Evolutionary conservation across 2,329 filamentous ascomycete genomes (phyloP).

Genomic region (Microdochium trichocladiopsis): DNA sequence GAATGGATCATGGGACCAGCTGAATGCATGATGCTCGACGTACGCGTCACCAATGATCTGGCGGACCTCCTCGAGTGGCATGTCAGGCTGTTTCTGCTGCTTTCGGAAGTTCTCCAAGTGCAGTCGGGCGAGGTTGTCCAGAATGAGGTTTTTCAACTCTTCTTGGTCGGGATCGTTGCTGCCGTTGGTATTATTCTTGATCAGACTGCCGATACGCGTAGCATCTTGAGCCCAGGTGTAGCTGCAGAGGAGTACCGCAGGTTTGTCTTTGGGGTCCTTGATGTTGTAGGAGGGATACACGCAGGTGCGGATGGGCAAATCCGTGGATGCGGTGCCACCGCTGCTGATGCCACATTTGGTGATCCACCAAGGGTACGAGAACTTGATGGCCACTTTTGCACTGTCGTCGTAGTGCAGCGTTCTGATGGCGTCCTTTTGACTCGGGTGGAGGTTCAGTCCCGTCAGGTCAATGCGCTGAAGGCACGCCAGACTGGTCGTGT

Average conservation of each 20-base stretch:
- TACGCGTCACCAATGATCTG: conserved; percentile 2
- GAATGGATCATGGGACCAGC: conserved; percentile 26
- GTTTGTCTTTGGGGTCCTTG: conserved; percentile 3
- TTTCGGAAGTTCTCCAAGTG: no score
- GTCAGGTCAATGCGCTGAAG: conserved; percentile 8
- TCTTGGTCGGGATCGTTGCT: no score
- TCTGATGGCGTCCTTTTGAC: conserved; percentile 19
- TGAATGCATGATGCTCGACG: conserved; percentile 10
- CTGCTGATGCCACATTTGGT: conserved; percentile 8
- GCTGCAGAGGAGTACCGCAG: no score
- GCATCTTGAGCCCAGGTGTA: no score
- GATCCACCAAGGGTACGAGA: conserved; percentile 22
- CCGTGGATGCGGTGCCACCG: conserved; percentile 17
- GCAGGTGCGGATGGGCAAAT: conserved; percentile 16
- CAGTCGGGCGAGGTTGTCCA: no score
- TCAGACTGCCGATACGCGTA: no score
- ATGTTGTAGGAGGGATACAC: conserved; percentile 25
- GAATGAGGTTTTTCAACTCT: no score
- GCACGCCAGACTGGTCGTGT: conserved; percentile 10
- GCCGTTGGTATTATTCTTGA: no score
- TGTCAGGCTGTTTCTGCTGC: not conserved
- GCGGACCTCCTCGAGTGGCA: conserved; percentile 3
- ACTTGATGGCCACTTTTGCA: conserved; percentile 23
- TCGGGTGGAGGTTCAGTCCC: conserved; percentile 5
- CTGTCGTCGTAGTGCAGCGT: conserved; percentile 18